Evolutionary conservation across 352 stramenopile genomes (phyloP), one percentile per base, ranked within the genome.

Genomic region (Blastocystis sp.): DNA sequence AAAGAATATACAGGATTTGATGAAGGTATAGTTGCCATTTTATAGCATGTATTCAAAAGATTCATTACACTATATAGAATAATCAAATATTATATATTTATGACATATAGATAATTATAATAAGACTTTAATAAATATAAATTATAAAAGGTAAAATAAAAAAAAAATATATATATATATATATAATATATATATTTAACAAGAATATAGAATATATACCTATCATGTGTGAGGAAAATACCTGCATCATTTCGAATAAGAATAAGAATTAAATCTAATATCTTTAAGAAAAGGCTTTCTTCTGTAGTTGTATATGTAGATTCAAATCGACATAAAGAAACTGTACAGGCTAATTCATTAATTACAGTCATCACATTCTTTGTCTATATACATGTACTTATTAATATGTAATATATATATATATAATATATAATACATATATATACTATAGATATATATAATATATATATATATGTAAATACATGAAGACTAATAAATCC

Each of bases 201-300:
- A n/a, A n/a, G n/a, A n/a, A n/a, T n/a, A n/a, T n/a, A n/a, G n/a
- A n/a, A n/a, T n/a, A n/a, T n/a, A n/a, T n/a, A n/a, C 65, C 91
- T 86, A 9, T 82, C 75, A 30, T 80, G 77, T 13, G 78, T 79
- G 48, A 97, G 82, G 13, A 93, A 70, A 62, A 76, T 72, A 19
- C 80, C 82, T 7, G 77, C 84, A 42, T 83, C 80, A 66, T 83
- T 93, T 10, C 87, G 79, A 35, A 96, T 72, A 27, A 82, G 81
- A 67, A 93, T 88, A 48, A 91, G 84, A 27, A 91, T 84, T 6
- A 97, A 73, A 69, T 95, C 87, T 34, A 96, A 69, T 30, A 97
- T 77, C 69, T 94, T 89, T 72, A 92, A 89, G 33, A 91, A 75
- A 56, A 91, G 80, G 16, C 77, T 76, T 59, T 91, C 84, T 67